Evolutionary conservation across 192 early-diverging fungal species (phyloP).

Genomic region (Backusella luteola): DNA sequence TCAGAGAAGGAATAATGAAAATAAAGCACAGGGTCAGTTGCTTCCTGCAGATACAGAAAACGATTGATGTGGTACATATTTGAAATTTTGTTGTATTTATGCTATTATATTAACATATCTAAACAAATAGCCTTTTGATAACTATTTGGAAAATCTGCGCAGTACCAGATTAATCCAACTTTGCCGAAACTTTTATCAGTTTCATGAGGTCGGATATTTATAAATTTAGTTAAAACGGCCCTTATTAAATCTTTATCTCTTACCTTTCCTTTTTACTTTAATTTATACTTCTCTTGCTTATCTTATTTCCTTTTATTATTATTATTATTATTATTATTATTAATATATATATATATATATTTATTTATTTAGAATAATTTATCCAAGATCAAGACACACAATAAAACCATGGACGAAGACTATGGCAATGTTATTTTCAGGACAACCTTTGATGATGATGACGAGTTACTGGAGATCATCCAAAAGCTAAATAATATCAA

Average conservation of each 20-base stretch:
- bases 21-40: neutral
- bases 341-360: neutral
- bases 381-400: neutral
- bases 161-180: neutral
- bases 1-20: slow-evolving; percentile 47
- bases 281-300: slow-evolving; percentile 9
- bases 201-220: neutral
- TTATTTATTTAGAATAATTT: neutral
- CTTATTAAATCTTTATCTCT: neutral
- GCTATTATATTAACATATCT: neutral
- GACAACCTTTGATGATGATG: slow-evolving; percentile 44
- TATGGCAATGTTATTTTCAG: neutral
- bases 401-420: neutral
- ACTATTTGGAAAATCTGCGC: neutral
- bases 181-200: neutral
- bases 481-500: slow-evolving; percentile 54
- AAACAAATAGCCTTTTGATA: neutral
- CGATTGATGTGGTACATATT: neutral
- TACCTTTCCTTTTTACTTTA: neutral
- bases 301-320: neutral
- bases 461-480: slow-evolving; percentile 60
- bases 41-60: neutral
- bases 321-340: neutral
- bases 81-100: neutral
- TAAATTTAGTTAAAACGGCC: neutral